A percentile compares a stretch with the other conserved stretches of the same genome.
phyloP scores from a whole-genome alignment of 2,329 filamentous ascomycete species.

The Geoglossum cookeanum region DNA sequence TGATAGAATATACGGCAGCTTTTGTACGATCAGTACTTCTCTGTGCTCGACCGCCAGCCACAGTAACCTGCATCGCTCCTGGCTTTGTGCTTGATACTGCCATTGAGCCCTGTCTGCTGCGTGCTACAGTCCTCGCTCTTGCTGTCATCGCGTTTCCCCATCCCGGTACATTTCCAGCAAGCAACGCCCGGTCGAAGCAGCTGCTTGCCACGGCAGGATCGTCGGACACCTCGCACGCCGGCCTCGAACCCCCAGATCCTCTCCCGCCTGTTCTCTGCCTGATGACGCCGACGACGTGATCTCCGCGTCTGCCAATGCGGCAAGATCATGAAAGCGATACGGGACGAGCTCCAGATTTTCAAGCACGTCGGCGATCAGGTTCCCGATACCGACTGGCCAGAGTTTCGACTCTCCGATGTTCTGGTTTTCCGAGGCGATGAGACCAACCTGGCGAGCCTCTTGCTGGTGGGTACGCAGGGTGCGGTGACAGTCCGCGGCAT shows the following conservation, averaged over 20 bases:
- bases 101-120: too few species aligned
- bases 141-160: too few species aligned
- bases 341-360: background rate
- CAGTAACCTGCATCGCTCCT: too few species aligned
- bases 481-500: slow-evolving; percentile 43
- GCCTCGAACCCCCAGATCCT: background rate
- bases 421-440: slow-evolving; percentile 37
- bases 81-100: too few species aligned
- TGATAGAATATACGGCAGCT: too few species aligned
- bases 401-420: slow-evolving; percentile 41
- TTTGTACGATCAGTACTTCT: too few species aligned
- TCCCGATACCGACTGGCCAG: slow-evolving; percentile 32
- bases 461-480: slow-evolving; percentile 38
- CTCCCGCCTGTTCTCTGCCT: background rate
- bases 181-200: too few species aligned
- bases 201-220: too few species aligned
- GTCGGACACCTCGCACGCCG: too few species aligned
- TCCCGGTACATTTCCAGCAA: too few species aligned
- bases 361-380: background rate
- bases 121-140: too few species aligned
- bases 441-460: slow-evolving; percentile 33
- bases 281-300: background rate
- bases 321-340: background rate
- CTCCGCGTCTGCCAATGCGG: background rate
- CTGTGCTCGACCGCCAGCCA: too few species aligned